phyloP scores from a whole-genome alignment of 1,284 basidiomycete genomes.

The Bjerkandera adusta region DNA sequence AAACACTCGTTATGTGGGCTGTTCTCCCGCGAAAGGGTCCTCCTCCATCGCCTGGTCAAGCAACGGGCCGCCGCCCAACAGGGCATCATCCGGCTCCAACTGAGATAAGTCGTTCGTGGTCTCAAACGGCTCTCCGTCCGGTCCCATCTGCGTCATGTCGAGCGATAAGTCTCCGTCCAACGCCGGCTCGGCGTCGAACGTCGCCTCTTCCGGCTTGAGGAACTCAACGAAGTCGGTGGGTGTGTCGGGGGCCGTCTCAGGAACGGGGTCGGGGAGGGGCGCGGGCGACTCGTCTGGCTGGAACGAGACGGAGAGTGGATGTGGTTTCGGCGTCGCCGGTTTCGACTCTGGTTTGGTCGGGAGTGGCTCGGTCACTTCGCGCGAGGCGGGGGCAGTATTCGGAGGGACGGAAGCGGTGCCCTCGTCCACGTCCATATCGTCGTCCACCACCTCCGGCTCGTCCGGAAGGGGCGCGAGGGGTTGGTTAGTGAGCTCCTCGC shows the following conservation, averaged over 20 bases:
- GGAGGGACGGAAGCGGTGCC: slow-evolving; percentile 48
- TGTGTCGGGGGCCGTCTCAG: no score
- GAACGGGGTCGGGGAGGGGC: slow-evolving; percentile 16
- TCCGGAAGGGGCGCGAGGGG: slow-evolving; percentile 76
- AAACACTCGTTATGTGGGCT: slow-evolving; percentile 15
- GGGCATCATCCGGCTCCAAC: slow-evolving; percentile 46
- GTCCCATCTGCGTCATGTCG: slow-evolving; percentile 61
- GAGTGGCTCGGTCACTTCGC: slow-evolving; percentile 35
- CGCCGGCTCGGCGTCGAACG: slow-evolving; percentile 19
- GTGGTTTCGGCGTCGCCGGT: slow-evolving; percentile 61
- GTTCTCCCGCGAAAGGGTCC: slow-evolving; percentile 54
- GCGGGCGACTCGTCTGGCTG: slow-evolving; percentile 34
- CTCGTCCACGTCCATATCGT: slow-evolving; percentile 65
- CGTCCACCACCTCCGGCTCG: slow-evolving; percentile 42
- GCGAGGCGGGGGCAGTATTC: slow-evolving; percentile 29
- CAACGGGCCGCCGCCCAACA: slow-evolving; percentile 58
- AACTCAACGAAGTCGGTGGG: slow-evolving; percentile 29
- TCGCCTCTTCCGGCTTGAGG: slow-evolving; percentile 20
- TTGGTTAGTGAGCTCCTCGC: slow-evolving; percentile 69
- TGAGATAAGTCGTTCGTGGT: slow-evolving; percentile 53
- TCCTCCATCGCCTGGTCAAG: slow-evolving; percentile 48
- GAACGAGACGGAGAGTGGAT: slow-evolving; percentile 43
- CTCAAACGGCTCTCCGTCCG: slow-evolving; percentile 61
- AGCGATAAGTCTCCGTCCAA: slow-evolving; percentile 40
- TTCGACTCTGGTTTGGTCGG: slow-evolving; percentile 44